Conservation (phyloP, 2,329 filamentous ascomycete species). For the Cladophialophora immunda region DNA sequence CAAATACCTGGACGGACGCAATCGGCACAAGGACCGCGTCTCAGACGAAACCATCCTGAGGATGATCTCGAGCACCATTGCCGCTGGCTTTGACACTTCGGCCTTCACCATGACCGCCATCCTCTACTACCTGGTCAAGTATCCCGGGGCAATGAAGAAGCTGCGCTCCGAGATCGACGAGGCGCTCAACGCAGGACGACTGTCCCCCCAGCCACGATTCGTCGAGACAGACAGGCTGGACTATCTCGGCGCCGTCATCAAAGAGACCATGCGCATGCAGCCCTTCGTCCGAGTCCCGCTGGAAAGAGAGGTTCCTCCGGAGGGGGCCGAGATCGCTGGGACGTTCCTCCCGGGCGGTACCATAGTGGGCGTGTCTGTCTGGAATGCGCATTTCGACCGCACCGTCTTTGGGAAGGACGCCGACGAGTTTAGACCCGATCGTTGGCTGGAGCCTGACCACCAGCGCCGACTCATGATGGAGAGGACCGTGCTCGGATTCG, state of each 20-base stretch:
- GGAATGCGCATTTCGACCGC: constrained; percentile 17
- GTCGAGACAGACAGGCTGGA: not conserved
- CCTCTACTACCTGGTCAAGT: constrained; percentile 76
- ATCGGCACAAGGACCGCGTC: constrained; percentile 22
- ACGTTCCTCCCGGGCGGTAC: constrained; percentile 42
- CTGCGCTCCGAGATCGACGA: constrained; percentile 27
- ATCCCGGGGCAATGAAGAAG: constrained; percentile 51
- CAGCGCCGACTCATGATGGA: constrained; percentile 26
- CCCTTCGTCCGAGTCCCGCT: constrained; percentile 49
- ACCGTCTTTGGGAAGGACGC: constrained; percentile 37
- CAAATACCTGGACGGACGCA: constrained; percentile 22
- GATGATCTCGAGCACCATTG: constrained; percentile 40
- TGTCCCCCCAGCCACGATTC: constrained; percentile 10
- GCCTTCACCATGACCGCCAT: constrained; percentile 75
- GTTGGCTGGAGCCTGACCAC: constrained; percentile 49
- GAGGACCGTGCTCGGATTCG: constrained; percentile 55
- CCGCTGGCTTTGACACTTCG: constrained; percentile 81
- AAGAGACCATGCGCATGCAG: constrained; percentile 58
- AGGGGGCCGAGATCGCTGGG: constrained; percentile 39
- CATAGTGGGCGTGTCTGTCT: constrained; percentile 10
- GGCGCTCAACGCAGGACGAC: constrained; percentile 11
- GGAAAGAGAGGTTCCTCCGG: constrained; percentile 59
- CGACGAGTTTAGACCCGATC: constrained; percentile 34
- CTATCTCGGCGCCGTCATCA: constrained; percentile 68
- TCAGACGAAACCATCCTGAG: constrained; percentile 20